Conservation (phyloP, 805 yeast genomes). For the Scheffersomyces lignosus region DNA sequence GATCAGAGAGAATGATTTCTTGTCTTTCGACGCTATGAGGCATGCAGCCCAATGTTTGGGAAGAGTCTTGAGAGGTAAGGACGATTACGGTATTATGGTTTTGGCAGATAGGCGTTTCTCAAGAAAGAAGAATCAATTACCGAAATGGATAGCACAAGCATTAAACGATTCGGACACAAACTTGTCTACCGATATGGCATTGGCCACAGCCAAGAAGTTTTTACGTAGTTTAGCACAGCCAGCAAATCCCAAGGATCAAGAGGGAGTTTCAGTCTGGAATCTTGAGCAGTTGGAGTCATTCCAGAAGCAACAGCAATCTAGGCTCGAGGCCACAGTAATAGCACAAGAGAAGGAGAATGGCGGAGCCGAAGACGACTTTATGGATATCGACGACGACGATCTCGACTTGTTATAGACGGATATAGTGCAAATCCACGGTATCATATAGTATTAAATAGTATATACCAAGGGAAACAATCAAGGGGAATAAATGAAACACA, state of each 20-base stretch:
- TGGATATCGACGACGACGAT: conserved; percentile 50
- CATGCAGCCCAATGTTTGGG: conserved; percentile 99
- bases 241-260: conserved; percentile 81
- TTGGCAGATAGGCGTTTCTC: conserved; percentile 92
- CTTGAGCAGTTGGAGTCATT: conserved; percentile 59
- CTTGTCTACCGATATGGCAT: conserved; percentile 95
- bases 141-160: conserved; percentile 97
- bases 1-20: conserved; percentile 88
- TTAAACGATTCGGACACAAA: conserved; percentile 88
- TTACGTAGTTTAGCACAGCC: conserved; percentile 95
- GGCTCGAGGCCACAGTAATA: conserved; percentile 15
- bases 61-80: conserved; percentile 95
- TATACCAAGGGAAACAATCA: too few relatives aligned
- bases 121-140: conserved; percentile 81
- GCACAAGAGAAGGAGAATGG: conserved; percentile 14
- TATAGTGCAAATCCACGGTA: neutral
- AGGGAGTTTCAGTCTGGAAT: conserved; percentile 94
- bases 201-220: conserved; percentile 91
- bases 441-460: neutral
- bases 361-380: conserved; percentile 37
- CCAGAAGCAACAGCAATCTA: conserved; percentile 52
- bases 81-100: conserved; percentile 98
- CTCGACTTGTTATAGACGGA: conserved; percentile 29
- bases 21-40: conserved; percentile 98
- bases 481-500: too few relatives aligned